Evolutionary conservation across 768 basidiomycete species (phyloP), one percentile per base, ranked within the genome.

Genomic region (Leccinum variicolor): DNA sequence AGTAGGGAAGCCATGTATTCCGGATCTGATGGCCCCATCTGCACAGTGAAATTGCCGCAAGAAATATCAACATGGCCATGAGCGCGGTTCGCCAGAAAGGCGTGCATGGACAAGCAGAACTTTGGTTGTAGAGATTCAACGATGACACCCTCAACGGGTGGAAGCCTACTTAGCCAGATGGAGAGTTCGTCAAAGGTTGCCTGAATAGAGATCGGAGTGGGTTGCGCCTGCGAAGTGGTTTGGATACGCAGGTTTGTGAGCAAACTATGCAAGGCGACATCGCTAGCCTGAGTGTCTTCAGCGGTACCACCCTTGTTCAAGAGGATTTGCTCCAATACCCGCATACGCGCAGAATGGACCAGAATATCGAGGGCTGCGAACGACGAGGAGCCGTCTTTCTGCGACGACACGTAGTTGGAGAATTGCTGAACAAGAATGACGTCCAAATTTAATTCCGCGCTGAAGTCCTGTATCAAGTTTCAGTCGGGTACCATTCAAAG

Each of bases 251-350:
- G 50, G 26, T 60, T 55, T 26, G 57, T 53, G 28, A 70, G 39
- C 26, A 60, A 62, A 21, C 15, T 51, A 21, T 66, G 54, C 48
- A 69, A 48, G 21, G 55, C 36, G 46, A 69, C 45, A 49, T 70
- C 70, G 17, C 60, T 57, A 45, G 28, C 28, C 28, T 53, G 62
- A 19, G 39, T 39, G 15, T 57, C 54, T 50, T 56, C 54, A 8
- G 48, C 28, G 17, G 36, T 6, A 17, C 6, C 34, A n/a, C 50
- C 41, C 54, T 45, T 54, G 28, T 55, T 50, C 43, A 71, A 25
- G 31, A 50, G 51, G 41, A 83, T 68, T 54, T 81, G 80, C 46
- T 85, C 86, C 39, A 82, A 59, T 19, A 80, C 61, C 55, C 73
- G 76, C n/a, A 83, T 47, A 36, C 67, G 73, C 9, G 76, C 59